Conservation (phyloP, 176 grass and related monocot species). For the Calamus simplicifolius region DNA sequence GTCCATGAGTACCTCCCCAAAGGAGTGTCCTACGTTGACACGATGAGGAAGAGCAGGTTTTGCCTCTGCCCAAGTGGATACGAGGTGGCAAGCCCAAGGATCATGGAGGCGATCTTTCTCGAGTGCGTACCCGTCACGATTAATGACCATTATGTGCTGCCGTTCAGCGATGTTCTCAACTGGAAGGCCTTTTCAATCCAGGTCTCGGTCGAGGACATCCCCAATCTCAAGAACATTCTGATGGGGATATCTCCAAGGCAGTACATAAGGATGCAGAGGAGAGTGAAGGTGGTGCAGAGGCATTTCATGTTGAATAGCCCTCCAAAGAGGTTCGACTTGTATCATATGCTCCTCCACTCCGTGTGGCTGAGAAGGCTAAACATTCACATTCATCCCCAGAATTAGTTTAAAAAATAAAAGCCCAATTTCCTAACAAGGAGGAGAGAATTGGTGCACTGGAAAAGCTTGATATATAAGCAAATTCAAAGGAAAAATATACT, state of each 20-base stretch:
- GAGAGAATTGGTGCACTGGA: too few species aligned
- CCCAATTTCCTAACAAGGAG: too few species aligned
- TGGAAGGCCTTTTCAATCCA: constrained; percentile 71
- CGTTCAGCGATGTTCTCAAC: constrained; percentile 72
- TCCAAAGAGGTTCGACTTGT: constrained; percentile 49
- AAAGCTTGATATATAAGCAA: too few species aligned
- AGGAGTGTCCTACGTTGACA: constrained; percentile 55
- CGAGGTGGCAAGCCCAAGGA: constrained; percentile 84
- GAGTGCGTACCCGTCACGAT: constrained; percentile 84
- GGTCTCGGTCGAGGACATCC: constrained; percentile 48
- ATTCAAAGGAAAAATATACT: too few species aligned
- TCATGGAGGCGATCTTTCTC: constrained; percentile 77
- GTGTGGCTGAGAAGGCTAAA: constrained; percentile 88
- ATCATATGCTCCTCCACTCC: constrained; percentile 88
- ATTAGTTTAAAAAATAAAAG: neutral
- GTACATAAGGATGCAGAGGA: constrained; percentile 69
- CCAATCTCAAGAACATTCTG: constrained; percentile 45
- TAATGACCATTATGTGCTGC: constrained; percentile 57
- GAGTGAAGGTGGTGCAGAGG: constrained; percentile 31
- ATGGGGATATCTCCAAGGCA: constrained; percentile 42
- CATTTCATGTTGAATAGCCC: constrained; percentile 72
- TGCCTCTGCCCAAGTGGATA: constrained; percentile 88
- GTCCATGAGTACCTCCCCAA: constrained; percentile 64
- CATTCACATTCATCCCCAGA: constrained; percentile 15
- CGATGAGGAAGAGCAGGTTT: constrained; percentile 72